phyloP scores from a whole-genome alignment of 306 rosid genomes.

The Ammopiptanthus mongolicus region DNA sequence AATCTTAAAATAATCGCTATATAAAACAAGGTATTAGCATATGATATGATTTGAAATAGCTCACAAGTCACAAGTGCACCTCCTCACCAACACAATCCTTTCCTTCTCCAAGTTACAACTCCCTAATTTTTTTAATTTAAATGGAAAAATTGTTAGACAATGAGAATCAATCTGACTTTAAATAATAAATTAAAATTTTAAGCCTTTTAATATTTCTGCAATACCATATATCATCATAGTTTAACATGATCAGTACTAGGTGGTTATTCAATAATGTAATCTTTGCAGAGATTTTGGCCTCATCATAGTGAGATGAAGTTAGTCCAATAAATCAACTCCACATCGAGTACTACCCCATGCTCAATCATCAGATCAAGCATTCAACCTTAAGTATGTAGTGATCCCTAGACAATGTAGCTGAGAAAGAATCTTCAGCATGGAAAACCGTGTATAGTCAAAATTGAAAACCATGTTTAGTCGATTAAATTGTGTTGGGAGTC shows the following conservation, averaged over 20 bases:
- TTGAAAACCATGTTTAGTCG: too few relatives aligned
- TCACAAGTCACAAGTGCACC: not conserved
- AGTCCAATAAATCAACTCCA: not conserved
- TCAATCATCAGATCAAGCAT: conserved; percentile 1
- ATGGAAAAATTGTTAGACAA: not conserved
- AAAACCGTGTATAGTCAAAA: too few relatives aligned
- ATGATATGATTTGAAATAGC: not conserved
- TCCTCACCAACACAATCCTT: not conserved
- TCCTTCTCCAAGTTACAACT: not conserved
- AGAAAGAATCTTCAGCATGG: not conserved
- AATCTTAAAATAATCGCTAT: not conserved
- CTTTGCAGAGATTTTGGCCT: not conserved
- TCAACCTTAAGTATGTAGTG: not conserved
- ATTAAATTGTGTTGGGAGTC: too few relatives aligned
- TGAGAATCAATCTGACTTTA: not conserved
- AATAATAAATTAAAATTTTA: not conserved
- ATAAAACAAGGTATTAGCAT: not conserved
- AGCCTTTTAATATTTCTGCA: not conserved
- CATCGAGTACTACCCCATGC: not conserved
- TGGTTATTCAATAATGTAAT: not conserved
- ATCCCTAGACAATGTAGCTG: not conserved
- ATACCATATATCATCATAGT: not conserved
- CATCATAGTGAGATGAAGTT: not conserved
- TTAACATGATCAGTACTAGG: not conserved
- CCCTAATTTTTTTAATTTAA: not conserved